Percentiles rank a stretch among this genome's conserved stretches.
These are phyloP conservation scores for Ormosia semicastrata DNA, from an alignment of 306 rosid genomes.

Conservation along the genomic window DNA sequence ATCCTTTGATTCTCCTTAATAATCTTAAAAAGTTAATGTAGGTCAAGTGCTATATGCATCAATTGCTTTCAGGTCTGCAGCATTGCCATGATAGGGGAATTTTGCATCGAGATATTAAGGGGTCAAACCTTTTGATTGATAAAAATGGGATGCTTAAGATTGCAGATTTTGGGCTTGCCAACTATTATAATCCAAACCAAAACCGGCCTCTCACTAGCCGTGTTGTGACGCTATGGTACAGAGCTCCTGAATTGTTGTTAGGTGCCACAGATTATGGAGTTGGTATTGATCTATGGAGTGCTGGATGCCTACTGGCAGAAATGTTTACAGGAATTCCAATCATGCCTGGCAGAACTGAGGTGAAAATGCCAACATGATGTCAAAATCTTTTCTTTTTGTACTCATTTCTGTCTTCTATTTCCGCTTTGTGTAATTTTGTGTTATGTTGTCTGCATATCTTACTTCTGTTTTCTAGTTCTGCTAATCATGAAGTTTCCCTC, in stretches of 20 bases:
- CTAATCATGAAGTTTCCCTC: constrained; percentile 19
- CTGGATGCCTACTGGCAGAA: constrained; percentile 88
- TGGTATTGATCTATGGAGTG: constrained; percentile 97
- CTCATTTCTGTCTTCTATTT: not conserved
- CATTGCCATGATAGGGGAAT: constrained; percentile 91
- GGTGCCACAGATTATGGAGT: constrained; percentile 79
- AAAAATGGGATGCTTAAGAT: constrained; percentile 79
- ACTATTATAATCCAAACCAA: constrained; percentile 44
- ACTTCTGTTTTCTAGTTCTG: not conserved
- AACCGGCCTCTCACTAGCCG: constrained; percentile 70
- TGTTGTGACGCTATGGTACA: constrained; percentile 95
- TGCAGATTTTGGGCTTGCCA: constrained; percentile 93
- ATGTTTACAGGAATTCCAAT: constrained; percentile 74
- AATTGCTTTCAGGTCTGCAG: constrained; percentile 86
- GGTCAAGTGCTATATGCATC: constrained; percentile 94
- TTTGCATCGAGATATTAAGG: constrained; percentile 88
- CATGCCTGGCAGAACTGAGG: constrained; percentile 86
- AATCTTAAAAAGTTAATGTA: constrained; percentile 41
- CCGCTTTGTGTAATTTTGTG: not conserved
- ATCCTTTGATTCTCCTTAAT: constrained; percentile 21
- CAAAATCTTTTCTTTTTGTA: not conserved
- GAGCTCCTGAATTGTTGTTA: constrained; percentile 86
- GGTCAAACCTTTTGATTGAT: constrained; percentile 83
- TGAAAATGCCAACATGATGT: constrained; percentile 22
- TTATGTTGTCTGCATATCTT: not conserved